Conservation (phyloP, 495 filamentous ascomycete species). For the Eremomyces bilateralis region DNA sequence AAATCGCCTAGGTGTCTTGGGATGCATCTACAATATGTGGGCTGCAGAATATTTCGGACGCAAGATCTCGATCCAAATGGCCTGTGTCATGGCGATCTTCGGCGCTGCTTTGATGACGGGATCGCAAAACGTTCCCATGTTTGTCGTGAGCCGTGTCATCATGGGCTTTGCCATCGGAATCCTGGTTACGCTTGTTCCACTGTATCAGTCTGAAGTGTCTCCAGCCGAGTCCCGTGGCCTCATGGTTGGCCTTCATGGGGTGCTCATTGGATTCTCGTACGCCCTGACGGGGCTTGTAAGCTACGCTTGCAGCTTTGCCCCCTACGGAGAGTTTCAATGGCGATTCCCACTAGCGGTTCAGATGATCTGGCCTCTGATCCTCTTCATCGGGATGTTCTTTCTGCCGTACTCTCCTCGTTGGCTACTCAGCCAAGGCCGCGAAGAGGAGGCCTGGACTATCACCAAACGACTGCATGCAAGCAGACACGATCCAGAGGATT, state of each 20-base stretch:
- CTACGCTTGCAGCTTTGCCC: slow-evolving; percentile 4
- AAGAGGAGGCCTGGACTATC: slow-evolving; percentile 8
- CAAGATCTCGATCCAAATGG: slow-evolving; percentile 3
- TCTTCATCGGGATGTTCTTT: slow-evolving; percentile 27
- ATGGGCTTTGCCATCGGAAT: slow-evolving; percentile 7
- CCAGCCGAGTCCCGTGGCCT: slow-evolving; percentile 2
- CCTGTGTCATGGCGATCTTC: slow-evolving; percentile 1
- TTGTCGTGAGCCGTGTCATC: slow-evolving; percentile 4
- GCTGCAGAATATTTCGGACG: slow-evolving; percentile 4
- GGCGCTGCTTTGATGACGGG: slow-evolving; percentile 4
- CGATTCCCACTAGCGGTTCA: slow-evolving; percentile 4
- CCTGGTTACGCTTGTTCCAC: slow-evolving; percentile 5
- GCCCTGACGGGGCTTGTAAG: slow-evolving; percentile 2
- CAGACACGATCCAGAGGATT: slow-evolving; percentile 9
- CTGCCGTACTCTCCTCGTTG: slow-evolving; percentile 36
- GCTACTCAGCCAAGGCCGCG: slow-evolving; percentile 17
- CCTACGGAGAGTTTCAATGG: slow-evolving; percentile 4
- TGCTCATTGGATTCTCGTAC: slow-evolving; percentile 2
- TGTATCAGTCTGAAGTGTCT: slow-evolving; percentile 2
- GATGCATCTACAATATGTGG: slow-evolving; percentile 7
- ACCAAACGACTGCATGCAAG: slow-evolving; percentile 6
- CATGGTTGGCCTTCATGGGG: slow-evolving; percentile 5
- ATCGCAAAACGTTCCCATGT: slow-evolving; percentile 3
- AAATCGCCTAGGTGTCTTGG: too few species aligned
- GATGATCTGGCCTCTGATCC: slow-evolving; percentile 1